phyloP scores from a whole-genome alignment of 805 yeast species.

The Sugiyamaella chiloensis region DNA sequence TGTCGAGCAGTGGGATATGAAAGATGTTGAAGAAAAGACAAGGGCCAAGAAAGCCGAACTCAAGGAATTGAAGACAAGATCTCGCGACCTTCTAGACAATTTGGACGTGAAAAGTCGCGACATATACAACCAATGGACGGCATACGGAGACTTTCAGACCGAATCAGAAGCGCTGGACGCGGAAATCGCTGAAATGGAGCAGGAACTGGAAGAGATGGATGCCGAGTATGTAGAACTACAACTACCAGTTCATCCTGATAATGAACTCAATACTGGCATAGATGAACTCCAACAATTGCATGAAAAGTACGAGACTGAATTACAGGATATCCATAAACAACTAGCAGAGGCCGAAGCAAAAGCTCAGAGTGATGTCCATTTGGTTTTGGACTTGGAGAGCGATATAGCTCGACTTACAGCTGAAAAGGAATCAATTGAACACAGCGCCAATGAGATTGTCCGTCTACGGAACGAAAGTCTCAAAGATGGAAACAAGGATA shows the following conservation, averaged over 20 bases:
- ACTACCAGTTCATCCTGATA: conserved; percentile 28
- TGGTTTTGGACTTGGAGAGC: conserved; percentile 15
- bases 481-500: conserved; percentile 15
- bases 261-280: conserved; percentile 29
- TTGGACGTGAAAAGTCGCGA: conserved; percentile 23
- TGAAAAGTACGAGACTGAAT: conserved; percentile 26
- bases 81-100: conserved; percentile 21
- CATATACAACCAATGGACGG: conserved; percentile 24
- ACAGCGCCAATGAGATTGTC: conserved; percentile 18
- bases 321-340: conserved; percentile 17
- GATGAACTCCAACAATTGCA: conserved; percentile 32
- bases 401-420: conserved; percentile 18
- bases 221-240: conserved; percentile 23
- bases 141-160: conserved; percentile 31
- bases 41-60: conserved; percentile 31
- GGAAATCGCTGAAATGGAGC: conserved; percentile 29
- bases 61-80: conserved; percentile 29
- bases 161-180: conserved; percentile 32
- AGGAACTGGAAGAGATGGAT: conserved; percentile 19
- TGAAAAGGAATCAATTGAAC: conserved; percentile 10
- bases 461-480: conserved; percentile 17
- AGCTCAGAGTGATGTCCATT: conserved; percentile 16
- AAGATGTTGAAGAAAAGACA: conserved; percentile 30
- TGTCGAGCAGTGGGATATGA: conserved; percentile 37
- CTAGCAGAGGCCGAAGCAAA: conserved; percentile 2